A percentile compares a stretch with the other conserved stretches of the same genome.
Evolutionary conservation across 2,329 filamentous ascomycete species (phyloP).

Genomic region (Cordyceps fumosorosea): DNA sequence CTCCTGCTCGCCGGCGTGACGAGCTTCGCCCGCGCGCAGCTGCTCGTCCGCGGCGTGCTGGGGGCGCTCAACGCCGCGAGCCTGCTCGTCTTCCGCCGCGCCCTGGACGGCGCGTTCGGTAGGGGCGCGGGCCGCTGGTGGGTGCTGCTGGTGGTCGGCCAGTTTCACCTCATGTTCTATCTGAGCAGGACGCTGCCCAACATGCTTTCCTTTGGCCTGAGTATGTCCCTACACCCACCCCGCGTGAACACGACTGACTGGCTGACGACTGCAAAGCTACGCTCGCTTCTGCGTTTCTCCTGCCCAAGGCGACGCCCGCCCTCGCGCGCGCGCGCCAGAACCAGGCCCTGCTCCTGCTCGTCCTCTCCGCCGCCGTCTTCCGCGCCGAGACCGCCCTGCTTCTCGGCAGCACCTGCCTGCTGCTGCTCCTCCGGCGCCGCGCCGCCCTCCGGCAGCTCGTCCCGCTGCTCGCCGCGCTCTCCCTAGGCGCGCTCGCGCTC

Average conservation of each 20-base stretch:
- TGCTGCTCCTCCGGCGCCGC: slow-evolving; percentile 52
- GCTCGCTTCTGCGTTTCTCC: slow-evolving; percentile 48
- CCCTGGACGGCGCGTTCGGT: slow-evolving; percentile 63
- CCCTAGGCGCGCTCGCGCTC: slow-evolving; percentile 57
- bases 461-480: slow-evolving; percentile 58
- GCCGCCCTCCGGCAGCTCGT: slow-evolving; percentile 54
- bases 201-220: slow-evolving; percentile 88
- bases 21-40: slow-evolving; percentile 45
- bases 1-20: slow-evolving; percentile 40
- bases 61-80: slow-evolving; percentile 68
- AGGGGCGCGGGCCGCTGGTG: slow-evolving; percentile 69
- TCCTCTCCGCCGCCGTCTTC: slow-evolving; percentile 76
- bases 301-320: slow-evolving; percentile 27
- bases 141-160: slow-evolving; percentile 65
- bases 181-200: slow-evolving; percentile 87
- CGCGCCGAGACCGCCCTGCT: slow-evolving; percentile 83
- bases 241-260: background rate
- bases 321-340: slow-evolving; percentile 41
- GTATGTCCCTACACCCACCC: slow-evolving; percentile 42
- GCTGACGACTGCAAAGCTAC: slow-evolving; percentile 45
- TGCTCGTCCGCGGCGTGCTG: slow-evolving; percentile 67
- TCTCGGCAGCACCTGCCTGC: slow-evolving; percentile 59
- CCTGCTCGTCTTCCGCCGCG: slow-evolving; percentile 58
- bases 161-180: slow-evolving; percentile 94
- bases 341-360: slow-evolving; percentile 66